Evolutionary conservation across 257 asterid genomes (phyloP).

Genomic region (Nicotiana otophora): DNA sequence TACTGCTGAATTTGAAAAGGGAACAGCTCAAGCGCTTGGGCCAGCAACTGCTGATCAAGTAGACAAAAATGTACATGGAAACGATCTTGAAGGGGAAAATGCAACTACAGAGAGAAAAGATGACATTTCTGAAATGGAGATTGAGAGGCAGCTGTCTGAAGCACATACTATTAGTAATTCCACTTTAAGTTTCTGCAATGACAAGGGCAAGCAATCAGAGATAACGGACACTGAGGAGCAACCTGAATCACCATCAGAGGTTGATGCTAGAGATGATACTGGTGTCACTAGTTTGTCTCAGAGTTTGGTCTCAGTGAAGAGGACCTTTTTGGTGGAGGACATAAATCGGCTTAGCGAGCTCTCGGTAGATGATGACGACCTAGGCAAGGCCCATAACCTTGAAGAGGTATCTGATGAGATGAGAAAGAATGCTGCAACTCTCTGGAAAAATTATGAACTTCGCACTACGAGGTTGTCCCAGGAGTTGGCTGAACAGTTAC

Average conservation of each 20-base stretch:
- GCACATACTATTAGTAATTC: slow-evolving; percentile 30
- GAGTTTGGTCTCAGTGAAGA: slow-evolving; percentile 50
- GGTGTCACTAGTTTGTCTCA: slow-evolving; percentile 30
- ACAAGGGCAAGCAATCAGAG: slow-evolving; percentile 25
- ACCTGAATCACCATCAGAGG: slow-evolving; percentile 35
- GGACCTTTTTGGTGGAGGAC: slow-evolving; percentile 47
- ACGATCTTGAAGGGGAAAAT: slow-evolving; percentile 46
- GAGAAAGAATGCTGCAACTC: slow-evolving; percentile 52
- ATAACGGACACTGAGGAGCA: slow-evolving; percentile 35
- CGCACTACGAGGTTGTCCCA: slow-evolving; percentile 77
- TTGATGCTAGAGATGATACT: slow-evolving; percentile 24
- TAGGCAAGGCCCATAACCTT: slow-evolving; percentile 42
- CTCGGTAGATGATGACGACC: slow-evolving; percentile 39
- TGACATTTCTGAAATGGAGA: slow-evolving; percentile 37
- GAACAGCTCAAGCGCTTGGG: slow-evolving; percentile 93
- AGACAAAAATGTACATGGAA: slow-evolving; percentile 42
- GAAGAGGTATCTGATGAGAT: slow-evolving; percentile 39
- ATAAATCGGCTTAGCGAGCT: slow-evolving; percentile 28
- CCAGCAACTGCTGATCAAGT: slow-evolving; percentile 89
- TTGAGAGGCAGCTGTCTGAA: slow-evolving; percentile 46
- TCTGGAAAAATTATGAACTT: slow-evolving; percentile 74
- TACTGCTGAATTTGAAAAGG: slow-evolving; percentile 76
- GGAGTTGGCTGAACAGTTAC: slow-evolving; percentile 90
- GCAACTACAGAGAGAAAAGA: slow-evolving; percentile 33
- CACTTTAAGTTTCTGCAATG: slow-evolving; percentile 26